Evolutionary conservation across 2,329 filamentous ascomycete species (phyloP).

Genomic region (Boeremia lycopersici): DNA sequence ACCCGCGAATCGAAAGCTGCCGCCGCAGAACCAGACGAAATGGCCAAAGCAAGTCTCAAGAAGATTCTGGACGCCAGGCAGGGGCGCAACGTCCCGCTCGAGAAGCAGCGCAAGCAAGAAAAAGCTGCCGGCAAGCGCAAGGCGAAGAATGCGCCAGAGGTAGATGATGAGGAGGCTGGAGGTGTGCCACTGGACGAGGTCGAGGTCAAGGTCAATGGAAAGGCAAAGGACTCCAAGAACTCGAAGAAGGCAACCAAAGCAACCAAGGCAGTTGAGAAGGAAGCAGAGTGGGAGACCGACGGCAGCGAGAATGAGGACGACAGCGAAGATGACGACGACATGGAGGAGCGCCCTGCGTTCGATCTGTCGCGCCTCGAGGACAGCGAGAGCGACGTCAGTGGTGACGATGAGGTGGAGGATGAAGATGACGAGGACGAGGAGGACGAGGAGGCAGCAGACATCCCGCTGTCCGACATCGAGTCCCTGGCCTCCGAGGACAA

Average conservation of each 20-base stretch:
- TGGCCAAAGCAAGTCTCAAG: conserved; percentile 61
- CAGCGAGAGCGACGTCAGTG: conserved; percentile 50
- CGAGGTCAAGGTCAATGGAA: conserved; percentile 36
- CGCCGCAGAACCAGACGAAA: conserved; percentile 24
- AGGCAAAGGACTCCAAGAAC: conserved; percentile 39
- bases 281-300: conserved; percentile 42
- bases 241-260: conserved; percentile 42
- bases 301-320: conserved; percentile 48
- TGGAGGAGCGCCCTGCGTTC: conserved; percentile 25
- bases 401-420: conserved; percentile 52
- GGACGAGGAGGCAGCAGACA: conserved; percentile 81
- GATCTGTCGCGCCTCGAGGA: conserved; percentile 46
- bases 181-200: conserved; percentile 40
- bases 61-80: conserved; percentile 63
- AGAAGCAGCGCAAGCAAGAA: conserved; percentile 74
- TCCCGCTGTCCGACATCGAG: conserved; percentile 86
- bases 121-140: conserved; percentile 61
- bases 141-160: conserved; percentile 33
- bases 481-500: conserved; percentile 78
- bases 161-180: conserved; percentile 33
- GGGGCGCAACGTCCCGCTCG: conserved; percentile 72
- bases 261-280: conserved; percentile 32
- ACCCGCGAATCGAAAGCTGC: neutral
- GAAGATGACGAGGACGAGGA: conserved; percentile 65
- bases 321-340: conserved; percentile 42